phyloP scores from a whole-genome alignment of 2,329 filamentous ascomycete species.

The Macrophomina phaseolina region DNA sequence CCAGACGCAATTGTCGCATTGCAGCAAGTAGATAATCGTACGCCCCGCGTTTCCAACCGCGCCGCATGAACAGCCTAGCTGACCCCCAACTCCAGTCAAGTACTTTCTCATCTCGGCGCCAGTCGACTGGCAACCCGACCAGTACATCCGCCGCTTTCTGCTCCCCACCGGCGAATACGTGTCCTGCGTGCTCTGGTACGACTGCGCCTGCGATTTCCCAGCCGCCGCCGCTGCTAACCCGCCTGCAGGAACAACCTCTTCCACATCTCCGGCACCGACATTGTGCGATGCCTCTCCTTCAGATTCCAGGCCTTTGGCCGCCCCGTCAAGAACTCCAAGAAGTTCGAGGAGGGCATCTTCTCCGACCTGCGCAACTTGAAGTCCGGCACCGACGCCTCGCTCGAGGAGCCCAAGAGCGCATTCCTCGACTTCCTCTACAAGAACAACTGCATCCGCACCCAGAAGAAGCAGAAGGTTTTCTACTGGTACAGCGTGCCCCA shows the following conservation, averaged over 20 bases:
- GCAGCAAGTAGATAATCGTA: conserved; percentile 97
- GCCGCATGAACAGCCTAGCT: conserved; percentile 36
- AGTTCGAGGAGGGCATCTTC: conserved; percentile 99
- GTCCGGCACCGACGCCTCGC: conserved; percentile 94
- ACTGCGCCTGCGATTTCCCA: conserved; percentile 27
- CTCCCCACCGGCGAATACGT: conserved; percentile 98
- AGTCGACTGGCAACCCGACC: conserved; percentile 95
- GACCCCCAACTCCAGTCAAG: conserved; percentile 71
- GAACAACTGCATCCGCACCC: conserved; percentile 99
- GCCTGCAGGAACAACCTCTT: conserved; percentile 88
- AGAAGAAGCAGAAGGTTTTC: conserved; percentile 99
- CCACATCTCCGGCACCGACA: conserved; percentile 98
- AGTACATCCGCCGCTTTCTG: conserved; percentile 94
- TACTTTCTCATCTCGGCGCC: conserved; percentile 99
- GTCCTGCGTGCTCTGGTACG: conserved; percentile 90
- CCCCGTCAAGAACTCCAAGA: conserved; percentile 99
- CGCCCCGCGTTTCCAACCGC: conserved; percentile 49
- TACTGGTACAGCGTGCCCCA: conserved; percentile 99
- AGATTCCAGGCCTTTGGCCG: conserved; percentile 98
- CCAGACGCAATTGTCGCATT: conserved; percentile 96
- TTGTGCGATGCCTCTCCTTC: conserved; percentile 96
- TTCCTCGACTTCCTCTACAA: conserved; percentile 99
- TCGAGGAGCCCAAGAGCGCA: conserved; percentile 97
- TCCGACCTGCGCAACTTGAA: conserved; percentile 98
- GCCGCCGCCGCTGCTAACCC: conserved; percentile 5